Percentiles rank a stretch among this genome's conserved stretches.
phyloP scores from a whole-genome alignment of 176 grass and related monocot genomes.

The Oryza longistaminata region DNA sequence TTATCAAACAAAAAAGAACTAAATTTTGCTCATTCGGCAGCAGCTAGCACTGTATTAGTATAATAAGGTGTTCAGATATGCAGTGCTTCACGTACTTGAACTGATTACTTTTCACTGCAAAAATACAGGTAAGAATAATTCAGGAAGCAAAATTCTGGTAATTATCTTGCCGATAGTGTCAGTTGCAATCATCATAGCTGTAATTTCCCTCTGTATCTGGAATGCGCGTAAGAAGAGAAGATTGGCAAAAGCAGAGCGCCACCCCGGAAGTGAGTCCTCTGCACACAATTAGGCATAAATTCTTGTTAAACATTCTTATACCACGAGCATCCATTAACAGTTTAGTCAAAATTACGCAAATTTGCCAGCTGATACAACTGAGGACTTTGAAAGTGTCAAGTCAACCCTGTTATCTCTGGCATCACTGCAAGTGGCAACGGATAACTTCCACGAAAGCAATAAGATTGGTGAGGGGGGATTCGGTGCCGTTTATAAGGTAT shows the following conservation, averaged over 20 bases:
- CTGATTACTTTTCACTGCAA: not conserved
- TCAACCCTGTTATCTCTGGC: slow-evolving; percentile 17
- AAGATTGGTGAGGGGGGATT: slow-evolving; percentile 42
- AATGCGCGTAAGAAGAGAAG: not conserved
- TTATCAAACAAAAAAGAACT: not conserved
- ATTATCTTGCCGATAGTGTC: not conserved
- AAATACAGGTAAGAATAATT: not conserved
- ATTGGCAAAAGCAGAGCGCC: not conserved
- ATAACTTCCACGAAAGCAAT: slow-evolving; percentile 26
- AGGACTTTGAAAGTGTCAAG: not conserved
- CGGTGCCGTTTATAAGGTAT: slow-evolving; percentile 45
- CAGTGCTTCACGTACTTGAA: not conserved
- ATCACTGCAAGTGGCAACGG: slow-evolving; percentile 22
- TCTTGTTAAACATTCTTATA: not conserved
- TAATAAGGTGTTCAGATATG: not conserved
- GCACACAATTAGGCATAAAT: not conserved
- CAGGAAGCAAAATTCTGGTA: not conserved
- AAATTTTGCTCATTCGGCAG: not conserved
- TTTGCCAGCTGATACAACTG: not conserved
- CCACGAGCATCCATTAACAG: not conserved
- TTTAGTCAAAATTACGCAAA: not conserved
- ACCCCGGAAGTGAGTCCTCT: not conserved
- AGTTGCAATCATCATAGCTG: not conserved
- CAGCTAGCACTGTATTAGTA: not conserved
- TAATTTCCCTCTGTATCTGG: not conserved